Evolutionary conservation across 768 basidiomycete species (phyloP).

Genomic region (Boletus rubescentipes): DNA sequence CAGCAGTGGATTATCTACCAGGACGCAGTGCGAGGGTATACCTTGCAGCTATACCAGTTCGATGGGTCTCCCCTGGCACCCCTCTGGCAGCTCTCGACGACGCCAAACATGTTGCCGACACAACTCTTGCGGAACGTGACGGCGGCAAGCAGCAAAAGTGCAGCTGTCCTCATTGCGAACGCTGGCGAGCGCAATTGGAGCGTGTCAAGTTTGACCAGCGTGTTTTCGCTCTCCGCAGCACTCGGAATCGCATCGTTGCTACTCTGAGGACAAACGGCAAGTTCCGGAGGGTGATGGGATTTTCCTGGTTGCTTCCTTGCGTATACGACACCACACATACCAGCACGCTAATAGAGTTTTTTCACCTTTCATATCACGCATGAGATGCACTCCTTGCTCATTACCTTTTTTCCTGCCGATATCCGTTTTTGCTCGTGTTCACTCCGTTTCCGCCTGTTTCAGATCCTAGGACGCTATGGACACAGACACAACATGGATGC

Average conservation of each 20-base stretch:
- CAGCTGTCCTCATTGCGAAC: slow-evolving; percentile 16
- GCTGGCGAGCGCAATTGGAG: slow-evolving; percentile 28
- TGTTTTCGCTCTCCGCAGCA: slow-evolving; percentile 13
- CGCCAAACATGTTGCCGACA: slow-evolving; percentile 88
- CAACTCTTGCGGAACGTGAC: slow-evolving; percentile 57
- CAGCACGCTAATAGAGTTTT: slow-evolving; percentile 22
- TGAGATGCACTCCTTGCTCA: neutral
- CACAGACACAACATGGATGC: slow-evolving; percentile 16
- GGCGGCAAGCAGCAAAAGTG: slow-evolving; percentile 10
- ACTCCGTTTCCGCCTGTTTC: neutral
- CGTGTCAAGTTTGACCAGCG: slow-evolving; percentile 8
- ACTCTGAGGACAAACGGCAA: slow-evolving; percentile 14
- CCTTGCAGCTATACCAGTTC: slow-evolving; percentile 74
- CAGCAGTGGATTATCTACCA: slow-evolving; percentile 67
- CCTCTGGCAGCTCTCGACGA: slow-evolving; percentile 58
- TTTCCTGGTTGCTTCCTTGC: neutral
- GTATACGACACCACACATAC: slow-evolving; percentile 16
- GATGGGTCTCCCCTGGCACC: slow-evolving; percentile 80
- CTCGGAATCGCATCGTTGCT: slow-evolving; percentile 26
- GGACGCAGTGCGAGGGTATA: slow-evolving; percentile 59
- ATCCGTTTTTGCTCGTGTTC: neutral
- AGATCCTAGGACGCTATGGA: slow-evolving; percentile 23
- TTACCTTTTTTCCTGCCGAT: slow-evolving; percentile 1
- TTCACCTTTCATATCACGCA: slow-evolving; percentile 7
- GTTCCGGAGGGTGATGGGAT: neutral